These are phyloP conservation scores for Rhizopogon parksii DNA, from an alignment of 1,284 basidiomycete genomes.

Conservation along the genomic window DNA sequence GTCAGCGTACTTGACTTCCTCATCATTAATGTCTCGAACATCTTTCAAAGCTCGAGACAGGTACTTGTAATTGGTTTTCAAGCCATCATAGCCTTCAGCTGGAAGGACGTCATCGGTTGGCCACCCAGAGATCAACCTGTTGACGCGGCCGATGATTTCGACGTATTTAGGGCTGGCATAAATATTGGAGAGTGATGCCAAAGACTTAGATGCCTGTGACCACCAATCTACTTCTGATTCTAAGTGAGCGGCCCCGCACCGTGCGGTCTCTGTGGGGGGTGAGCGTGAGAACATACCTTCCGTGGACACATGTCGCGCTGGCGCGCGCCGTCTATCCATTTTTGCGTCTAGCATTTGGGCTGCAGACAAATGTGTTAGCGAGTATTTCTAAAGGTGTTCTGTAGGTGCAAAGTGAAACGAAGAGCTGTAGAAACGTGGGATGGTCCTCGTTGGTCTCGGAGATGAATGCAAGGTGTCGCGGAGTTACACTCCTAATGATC, in stretches of 20 bases:
- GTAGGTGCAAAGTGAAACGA: background rate
- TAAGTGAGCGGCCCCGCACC: background rate
- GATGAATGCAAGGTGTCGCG: background rate
- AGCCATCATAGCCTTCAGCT: conserved; percentile 56
- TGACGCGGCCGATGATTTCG: conserved; percentile 63
- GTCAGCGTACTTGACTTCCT: conserved; percentile 54
- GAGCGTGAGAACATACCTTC: conserved; percentile 29
- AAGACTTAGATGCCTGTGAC: conserved; percentile 54
- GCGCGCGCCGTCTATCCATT: conserved; percentile 28
- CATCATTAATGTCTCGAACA: conserved; percentile 50
- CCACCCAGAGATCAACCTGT: conserved; percentile 64
- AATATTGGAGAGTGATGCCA: conserved; percentile 47
- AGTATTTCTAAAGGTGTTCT: conserved; percentile 2
- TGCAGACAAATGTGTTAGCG: background rate
- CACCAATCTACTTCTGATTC: conserved; percentile 60
- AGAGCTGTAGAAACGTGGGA: background rate
- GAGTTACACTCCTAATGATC: background rate
- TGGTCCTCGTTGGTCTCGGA: background rate
- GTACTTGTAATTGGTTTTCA: conserved; percentile 59
- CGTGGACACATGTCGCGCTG: conserved; percentile 28
- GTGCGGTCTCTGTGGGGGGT: background rate
- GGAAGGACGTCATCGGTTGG: conserved; percentile 62
- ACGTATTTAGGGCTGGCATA: conserved; percentile 42
- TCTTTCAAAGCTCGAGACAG: conserved; percentile 54
- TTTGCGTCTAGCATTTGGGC: background rate